phyloP scores from a whole-genome alignment of 495 filamentous ascomycete species.

The Haplographium delicatum region DNA sequence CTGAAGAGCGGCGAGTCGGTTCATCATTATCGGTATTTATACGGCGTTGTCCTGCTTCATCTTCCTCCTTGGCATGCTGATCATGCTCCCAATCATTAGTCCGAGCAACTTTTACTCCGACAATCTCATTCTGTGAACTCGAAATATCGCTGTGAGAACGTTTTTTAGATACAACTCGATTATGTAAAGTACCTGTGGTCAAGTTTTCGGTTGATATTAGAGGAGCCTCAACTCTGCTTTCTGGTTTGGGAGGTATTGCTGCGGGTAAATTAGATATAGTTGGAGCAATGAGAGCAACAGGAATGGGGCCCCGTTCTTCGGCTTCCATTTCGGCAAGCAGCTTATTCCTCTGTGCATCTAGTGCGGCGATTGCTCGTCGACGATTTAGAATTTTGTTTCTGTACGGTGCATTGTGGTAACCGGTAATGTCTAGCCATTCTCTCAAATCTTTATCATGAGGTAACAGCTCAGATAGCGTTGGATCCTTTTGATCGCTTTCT shows the following conservation, averaged over 20 bases:
- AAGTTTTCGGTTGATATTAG: slow-evolving; percentile 15
- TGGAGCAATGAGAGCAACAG: slow-evolving; percentile 10
- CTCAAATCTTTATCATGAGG: slow-evolving; percentile 40
- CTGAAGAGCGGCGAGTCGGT: slow-evolving; percentile 3
- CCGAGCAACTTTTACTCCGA: slow-evolving; percentile 12
- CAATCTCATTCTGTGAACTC: slow-evolving; percentile 4
- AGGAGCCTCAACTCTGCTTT: slow-evolving; percentile 3
- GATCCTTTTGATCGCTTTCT: background rate
- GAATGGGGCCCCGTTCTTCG: slow-evolving; percentile 24
- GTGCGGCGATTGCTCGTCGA: slow-evolving; percentile 36
- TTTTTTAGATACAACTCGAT: slow-evolving; percentile 15
- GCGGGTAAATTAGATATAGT: slow-evolving; percentile 19
- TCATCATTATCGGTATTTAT: background rate
- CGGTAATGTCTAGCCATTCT: slow-evolving; percentile 58
- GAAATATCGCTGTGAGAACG: slow-evolving; percentile 15
- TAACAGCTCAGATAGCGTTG: slow-evolving; percentile 12
- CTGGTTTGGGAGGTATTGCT: slow-evolving; percentile 6
- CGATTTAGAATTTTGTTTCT: slow-evolving; percentile 42
- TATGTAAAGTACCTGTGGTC: background rate
- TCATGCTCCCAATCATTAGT: background rate
- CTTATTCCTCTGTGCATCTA: slow-evolving; percentile 35
- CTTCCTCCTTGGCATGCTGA: slow-evolving; percentile 6
- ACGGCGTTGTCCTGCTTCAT: slow-evolving; percentile 1
- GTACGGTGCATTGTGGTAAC: slow-evolving; percentile 47
- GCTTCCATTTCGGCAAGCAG: slow-evolving; percentile 34